phyloP scores from a whole-genome alignment of 2,329 filamentous ascomycete species.

The Fusarium denticulatum region DNA sequence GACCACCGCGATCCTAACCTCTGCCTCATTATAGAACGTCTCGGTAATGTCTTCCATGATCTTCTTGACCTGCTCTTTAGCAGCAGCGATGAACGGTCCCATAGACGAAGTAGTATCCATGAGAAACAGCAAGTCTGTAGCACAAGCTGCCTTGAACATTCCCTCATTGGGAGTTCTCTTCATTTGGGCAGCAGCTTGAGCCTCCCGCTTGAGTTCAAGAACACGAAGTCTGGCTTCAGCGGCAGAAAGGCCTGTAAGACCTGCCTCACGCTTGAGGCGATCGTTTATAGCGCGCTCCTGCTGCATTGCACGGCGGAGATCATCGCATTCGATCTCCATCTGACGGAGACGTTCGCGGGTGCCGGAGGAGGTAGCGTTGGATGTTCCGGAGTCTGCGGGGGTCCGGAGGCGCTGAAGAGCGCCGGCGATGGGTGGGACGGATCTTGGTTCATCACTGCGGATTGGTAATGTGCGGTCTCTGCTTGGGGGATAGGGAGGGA shows the following conservation, averaged over 20 bases:
- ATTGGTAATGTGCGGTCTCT: neutral
- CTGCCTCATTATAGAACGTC: constrained; percentile 47
- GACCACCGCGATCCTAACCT: constrained; percentile 50
- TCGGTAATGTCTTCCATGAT: constrained; percentile 48
- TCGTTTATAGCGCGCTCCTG: constrained; percentile 8
- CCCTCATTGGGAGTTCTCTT: constrained; percentile 27
- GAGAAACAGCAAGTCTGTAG: constrained; percentile 51
- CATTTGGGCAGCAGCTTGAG: constrained; percentile 10
- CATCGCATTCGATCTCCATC: constrained; percentile 17
- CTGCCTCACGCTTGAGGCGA: constrained; percentile 9
- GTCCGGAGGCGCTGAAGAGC: neutral
- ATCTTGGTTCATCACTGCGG: neutral
- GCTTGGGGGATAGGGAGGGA: constrained; percentile 12
- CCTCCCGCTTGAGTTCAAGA: constrained; percentile 16
- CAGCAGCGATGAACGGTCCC: constrained; percentile 45
- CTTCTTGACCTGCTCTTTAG: constrained; percentile 48
- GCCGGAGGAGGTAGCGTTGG: neutral
- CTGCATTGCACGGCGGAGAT: constrained; percentile 14
- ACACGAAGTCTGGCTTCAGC: constrained; percentile 17
- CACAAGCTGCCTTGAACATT: constrained; percentile 47
- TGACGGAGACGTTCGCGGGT: constrained; percentile 19
- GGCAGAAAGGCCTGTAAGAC: neutral
- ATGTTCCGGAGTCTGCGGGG: constrained; percentile 1
- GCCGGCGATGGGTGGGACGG: neutral
- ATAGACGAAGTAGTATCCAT: constrained; percentile 52